phyloP scores from a whole-genome alignment of 768 basidiomycete genomes.

The Pleurotus citrinopileatus region DNA sequence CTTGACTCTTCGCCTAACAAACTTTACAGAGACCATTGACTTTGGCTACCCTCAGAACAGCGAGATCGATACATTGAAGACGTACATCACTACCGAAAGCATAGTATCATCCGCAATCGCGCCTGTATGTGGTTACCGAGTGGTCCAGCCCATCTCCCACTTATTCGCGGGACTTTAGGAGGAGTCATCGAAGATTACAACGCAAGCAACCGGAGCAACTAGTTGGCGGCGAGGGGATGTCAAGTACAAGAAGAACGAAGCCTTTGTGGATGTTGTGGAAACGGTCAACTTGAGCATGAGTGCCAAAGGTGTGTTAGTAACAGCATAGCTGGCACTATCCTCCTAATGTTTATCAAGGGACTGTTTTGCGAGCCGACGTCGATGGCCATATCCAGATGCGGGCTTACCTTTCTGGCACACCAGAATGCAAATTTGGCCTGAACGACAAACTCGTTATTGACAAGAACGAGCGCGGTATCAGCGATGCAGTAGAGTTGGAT shows the following conservation, averaged over 20 bases:
- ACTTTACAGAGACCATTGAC: slow-evolving; percentile 80
- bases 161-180: slow-evolving; percentile 50
- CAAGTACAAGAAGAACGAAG: slow-evolving; percentile 99
- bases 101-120: slow-evolving; percentile 84
- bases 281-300: slow-evolving; percentile 96
- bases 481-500: slow-evolving; percentile 91
- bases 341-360: slow-evolving; percentile 47
- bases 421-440: slow-evolving; percentile 98
- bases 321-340: not conserved
- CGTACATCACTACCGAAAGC: slow-evolving; percentile 97
- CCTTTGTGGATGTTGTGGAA: slow-evolving; percentile 99
- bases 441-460: slow-evolving; percentile 98
- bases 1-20: not conserved
- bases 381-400: slow-evolving; percentile 99
- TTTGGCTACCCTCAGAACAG: slow-evolving; percentile 99
- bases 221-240: slow-evolving; percentile 96
- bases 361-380: slow-evolving; percentile 90
- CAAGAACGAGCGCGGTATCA: slow-evolving; percentile 64
- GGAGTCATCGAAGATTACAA: slow-evolving; percentile 95
- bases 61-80: slow-evolving; percentile 95
- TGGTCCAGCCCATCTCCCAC: not conserved
- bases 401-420: slow-evolving; percentile 93
- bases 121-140: slow-evolving; percentile 48
- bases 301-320: slow-evolving; percentile 85
- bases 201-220: slow-evolving; percentile 94